Conservation (phyloP, 768 basidiomycete genomes). For the Leccinum subgranulosum region DNA sequence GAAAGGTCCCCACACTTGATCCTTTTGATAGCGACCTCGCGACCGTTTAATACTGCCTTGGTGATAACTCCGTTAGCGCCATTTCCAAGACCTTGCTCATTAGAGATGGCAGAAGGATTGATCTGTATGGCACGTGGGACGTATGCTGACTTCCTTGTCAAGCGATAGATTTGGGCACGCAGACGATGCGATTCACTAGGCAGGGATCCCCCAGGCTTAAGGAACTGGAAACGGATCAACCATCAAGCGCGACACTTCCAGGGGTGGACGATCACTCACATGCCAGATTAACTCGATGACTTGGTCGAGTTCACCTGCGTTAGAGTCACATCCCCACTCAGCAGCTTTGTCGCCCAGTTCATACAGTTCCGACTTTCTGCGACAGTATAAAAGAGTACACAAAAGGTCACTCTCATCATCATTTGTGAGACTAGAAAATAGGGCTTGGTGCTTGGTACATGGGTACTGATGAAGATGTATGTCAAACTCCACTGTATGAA, state of each 20-base stretch:
- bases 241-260: background rate
- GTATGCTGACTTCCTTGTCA: slow-evolving; percentile 28
- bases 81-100: background rate
- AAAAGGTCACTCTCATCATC: slow-evolving; percentile 19
- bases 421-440: background rate
- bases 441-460: slow-evolving; percentile 11
- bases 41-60: slow-evolving; percentile 10
- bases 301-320: slow-evolving; percentile 13
- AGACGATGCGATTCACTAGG: slow-evolving; percentile 7
- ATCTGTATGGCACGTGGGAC: slow-evolving; percentile 21
- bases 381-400: slow-evolving; percentile 19
- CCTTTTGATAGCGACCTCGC: slow-evolving; percentile 28
- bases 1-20: slow-evolving; percentile 2
- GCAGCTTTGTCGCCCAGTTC: background rate
- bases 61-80: slow-evolving; percentile 24
- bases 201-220: background rate
- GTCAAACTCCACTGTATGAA: background rate
- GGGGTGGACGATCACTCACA: slow-evolving; percentile 9
- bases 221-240: slow-evolving; percentile 8
- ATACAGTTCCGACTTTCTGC: slow-evolving; percentile 14
- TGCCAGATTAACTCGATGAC: slow-evolving; percentile 24
- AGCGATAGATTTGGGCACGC: slow-evolving; percentile 22
- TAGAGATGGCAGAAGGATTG: background rate
- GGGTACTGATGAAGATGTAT: slow-evolving; percentile 6
- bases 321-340: background rate